phyloP scores from a whole-genome alignment of 2,329 filamentous ascomycete species.

The Tolypocladium amazonense region DNA sequence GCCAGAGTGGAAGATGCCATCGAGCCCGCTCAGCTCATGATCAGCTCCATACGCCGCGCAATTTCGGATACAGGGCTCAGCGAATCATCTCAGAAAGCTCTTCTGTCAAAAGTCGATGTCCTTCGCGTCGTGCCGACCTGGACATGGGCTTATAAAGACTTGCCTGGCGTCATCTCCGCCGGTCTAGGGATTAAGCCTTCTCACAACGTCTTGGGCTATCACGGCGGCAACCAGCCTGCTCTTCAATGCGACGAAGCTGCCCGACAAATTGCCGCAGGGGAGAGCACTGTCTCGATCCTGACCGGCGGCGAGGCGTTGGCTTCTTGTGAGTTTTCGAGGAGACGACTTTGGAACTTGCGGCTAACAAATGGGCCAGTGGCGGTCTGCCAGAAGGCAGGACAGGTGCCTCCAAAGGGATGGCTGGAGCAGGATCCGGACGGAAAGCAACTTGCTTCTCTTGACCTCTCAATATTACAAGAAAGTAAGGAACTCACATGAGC shows the following conservation, averaged over 20 bases:
- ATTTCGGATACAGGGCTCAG: conserved; percentile 33
- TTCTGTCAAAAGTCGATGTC: conserved; percentile 35
- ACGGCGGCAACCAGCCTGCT: conserved; percentile 54
- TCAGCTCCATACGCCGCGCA: conserved; percentile 40
- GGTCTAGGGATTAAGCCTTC: conserved; percentile 35
- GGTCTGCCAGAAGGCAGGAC: conserved; percentile 20
- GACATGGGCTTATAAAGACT: conserved; percentile 55
- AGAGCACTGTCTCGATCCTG: conserved; percentile 46
- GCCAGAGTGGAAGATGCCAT: conserved; percentile 32
- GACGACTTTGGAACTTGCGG: fast-evolving
- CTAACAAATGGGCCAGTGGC: conserved; percentile 12
- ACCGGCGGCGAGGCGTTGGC: conserved; percentile 56
- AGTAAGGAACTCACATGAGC: conserved; percentile 1
- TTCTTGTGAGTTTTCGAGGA: conserved; percentile 28
- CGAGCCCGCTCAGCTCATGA: conserved; percentile 49
- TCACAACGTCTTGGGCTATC: conserved; percentile 40
- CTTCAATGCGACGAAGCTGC: conserved; percentile 54
- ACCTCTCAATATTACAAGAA: conserved; percentile 30
- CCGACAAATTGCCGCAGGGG: conserved; percentile 39
- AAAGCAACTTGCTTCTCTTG: conserved; percentile 32
- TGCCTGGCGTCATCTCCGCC: conserved; percentile 41
- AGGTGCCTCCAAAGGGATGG: conserved; percentile 47
- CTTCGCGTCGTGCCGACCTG: conserved; percentile 51
- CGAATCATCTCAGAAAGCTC: conserved; percentile 2
- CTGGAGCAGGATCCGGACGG: conserved; percentile 34